Base-by-base conservation (phyloP, 345 rosid genomes). In the Excoecaria cochinchinensis region DNA sequence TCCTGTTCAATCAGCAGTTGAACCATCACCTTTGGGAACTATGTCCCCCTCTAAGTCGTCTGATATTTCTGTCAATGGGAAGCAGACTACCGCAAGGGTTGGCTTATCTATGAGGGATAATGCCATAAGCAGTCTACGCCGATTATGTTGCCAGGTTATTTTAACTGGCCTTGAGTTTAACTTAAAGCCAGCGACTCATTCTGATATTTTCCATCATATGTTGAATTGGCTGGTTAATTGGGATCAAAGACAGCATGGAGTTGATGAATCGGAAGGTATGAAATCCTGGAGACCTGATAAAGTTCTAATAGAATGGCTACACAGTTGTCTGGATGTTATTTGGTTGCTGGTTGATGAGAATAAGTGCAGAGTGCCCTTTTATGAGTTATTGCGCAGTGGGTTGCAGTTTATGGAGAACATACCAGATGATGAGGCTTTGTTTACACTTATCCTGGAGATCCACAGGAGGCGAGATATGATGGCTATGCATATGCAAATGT, bases 401-500 rank as follows among this genome's bases (percentile, higher is more conserved):
- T 83, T 95, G 86, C 99, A 95, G 86, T 92, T 93, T 87, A 90
- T 93, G 79, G 98, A 95, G 84, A 90, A 91, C 77, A 89, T 90
- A 79, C 98, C 98, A 14, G 98, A 93, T 77, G 97, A 95, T 75
- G 97, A 91, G 84, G 98, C 98, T 74, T 89, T 91, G 81, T 93
- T 91, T 86, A 93, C 97, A 46, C 92, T 95, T 65, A 87, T 93
- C 81, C 76, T 93, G 89, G 98, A 95, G 89, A 95, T 93, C 72
- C 99, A 91, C 75, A 82, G 97, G 90, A 90, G 98, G 83, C 87
- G 97, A 80, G 99, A 95, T 86, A 90, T 88, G 80, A 90, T 95
- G 97, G 99, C 98, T 44, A 89, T 84, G 97, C 98, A 95, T 81
- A 95, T 95, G 98, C 91, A 87, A 75, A 93, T 95, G 98, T 78